phyloP scores from a whole-genome alignment of 2,329 filamentous ascomycete species.

The Diplodia scrobiculata region DNA sequence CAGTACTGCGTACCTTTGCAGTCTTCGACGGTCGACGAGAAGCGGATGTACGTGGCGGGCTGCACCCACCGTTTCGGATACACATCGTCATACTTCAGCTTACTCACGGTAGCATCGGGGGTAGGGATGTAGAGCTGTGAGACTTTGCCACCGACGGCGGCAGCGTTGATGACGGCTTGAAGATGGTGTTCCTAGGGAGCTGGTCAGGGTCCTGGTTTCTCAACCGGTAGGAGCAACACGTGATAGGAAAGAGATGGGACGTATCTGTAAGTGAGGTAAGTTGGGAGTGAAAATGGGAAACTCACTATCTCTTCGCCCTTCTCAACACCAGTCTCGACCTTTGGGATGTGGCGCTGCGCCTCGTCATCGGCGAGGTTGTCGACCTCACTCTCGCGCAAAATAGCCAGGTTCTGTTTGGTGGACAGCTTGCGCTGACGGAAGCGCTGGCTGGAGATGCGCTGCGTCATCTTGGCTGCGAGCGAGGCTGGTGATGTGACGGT shows the following conservation, averaged over 20 bases:
- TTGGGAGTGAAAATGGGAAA: conserved; percentile 42
- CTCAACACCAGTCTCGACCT: conserved; percentile 94
- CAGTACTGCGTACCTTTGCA: conserved; percentile 89
- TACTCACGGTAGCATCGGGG: conserved; percentile 63
- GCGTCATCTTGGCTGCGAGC: conserved; percentile 40
- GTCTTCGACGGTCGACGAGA: conserved; percentile 97
- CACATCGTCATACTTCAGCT: conserved; percentile 82
- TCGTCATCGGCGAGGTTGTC: conserved; percentile 83
- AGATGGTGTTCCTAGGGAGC: conserved; percentile 85
- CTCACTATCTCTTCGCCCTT: conserved; percentile 96
- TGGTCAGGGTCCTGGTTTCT: conserved; percentile 13
- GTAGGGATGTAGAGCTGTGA: conserved; percentile 68
- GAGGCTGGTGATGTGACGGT: background rate
- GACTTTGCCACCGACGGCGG: conserved; percentile 61
- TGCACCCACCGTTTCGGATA: conserved; percentile 79
- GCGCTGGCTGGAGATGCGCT: conserved; percentile 54
- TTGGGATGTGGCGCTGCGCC: conserved; percentile 75
- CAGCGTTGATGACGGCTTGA: conserved; percentile 75
- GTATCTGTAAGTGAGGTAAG: conserved; percentile 34
- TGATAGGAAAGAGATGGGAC: conserved; percentile 36
- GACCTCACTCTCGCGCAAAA: conserved; percentile 88
- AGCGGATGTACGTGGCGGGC: conserved; percentile 92
- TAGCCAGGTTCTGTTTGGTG: conserved; percentile 81
- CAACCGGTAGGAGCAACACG: conserved; percentile 30
- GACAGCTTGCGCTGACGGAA: conserved; percentile 89